phyloP scores from a whole-genome alignment of 176 grass and related monocot genomes.

The Oryza punctata region DNA sequence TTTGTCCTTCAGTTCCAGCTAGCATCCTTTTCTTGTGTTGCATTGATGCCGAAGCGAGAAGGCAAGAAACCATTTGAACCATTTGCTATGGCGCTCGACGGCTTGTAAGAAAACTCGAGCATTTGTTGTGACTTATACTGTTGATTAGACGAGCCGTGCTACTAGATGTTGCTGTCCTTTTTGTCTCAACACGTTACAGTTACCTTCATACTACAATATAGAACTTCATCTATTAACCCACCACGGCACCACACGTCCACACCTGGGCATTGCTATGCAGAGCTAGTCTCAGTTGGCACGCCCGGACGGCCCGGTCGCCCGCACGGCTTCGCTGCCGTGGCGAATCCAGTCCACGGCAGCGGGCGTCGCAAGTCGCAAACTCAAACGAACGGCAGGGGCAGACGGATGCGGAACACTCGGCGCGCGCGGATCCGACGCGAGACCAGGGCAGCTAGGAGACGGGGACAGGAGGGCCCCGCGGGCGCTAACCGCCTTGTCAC shows the following conservation, averaged over 20 bases:
- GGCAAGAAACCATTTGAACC: neutral
- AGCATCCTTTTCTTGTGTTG: neutral
- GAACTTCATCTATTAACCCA: no score
- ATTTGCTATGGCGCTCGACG: neutral
- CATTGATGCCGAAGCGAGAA: neutral
- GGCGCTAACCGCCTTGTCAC: conserved; percentile 6
- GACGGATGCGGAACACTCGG: conserved; percentile 14
- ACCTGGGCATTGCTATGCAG: neutral
- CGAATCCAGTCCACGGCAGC: neutral
- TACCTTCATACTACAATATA: no score
- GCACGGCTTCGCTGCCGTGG: neutral
- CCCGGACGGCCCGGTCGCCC: no score
- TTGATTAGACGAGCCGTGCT: neutral
- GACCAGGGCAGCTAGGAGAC: conserved; percentile 25
- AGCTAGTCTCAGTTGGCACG: neutral
- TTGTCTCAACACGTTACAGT: neutral
- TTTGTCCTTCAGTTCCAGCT: neutral
- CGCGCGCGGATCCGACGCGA: conserved; percentile 35
- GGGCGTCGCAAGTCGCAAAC: neutral
- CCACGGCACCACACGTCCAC: no score
- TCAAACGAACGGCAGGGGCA: conserved; percentile 19
- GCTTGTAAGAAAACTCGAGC: neutral
- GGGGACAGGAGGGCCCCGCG: neutral
- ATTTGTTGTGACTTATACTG: neutral
- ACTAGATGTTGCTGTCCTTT: neutral